Percentiles rank a stretch among this genome's conserved stretches.
phyloP scores from a whole-genome alignment of 768 basidiomycete genomes.

The Kockovaella imperatae region DNA sequence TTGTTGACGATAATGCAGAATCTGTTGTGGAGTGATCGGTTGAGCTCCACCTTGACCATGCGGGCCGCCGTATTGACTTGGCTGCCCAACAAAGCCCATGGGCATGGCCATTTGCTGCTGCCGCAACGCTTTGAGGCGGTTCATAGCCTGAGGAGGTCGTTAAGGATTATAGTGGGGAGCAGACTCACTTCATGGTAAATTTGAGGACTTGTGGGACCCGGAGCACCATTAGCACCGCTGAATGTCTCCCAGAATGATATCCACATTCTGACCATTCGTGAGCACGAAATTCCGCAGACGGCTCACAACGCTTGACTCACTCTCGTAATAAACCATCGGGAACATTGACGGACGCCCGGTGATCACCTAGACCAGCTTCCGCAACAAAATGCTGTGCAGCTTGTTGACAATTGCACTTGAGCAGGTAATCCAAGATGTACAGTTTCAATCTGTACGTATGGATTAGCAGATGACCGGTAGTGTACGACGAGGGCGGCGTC shows the following conservation, averaged over 20 bases:
- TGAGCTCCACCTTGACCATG: conserved; percentile 21
- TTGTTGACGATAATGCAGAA: conserved; percentile 8
- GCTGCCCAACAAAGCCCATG: conserved; percentile 2
- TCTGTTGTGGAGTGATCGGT: conserved; percentile 10
- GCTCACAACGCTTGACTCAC: no score
- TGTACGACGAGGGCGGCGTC: background rate
- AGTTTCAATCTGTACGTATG: conserved; percentile 37
- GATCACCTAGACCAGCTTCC: conserved; percentile 39
- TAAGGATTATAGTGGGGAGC: background rate
- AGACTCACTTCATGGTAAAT: conserved; percentile 37
- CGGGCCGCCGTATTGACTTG: conserved; percentile 1
- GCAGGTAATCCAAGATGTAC: conserved; percentile 46
- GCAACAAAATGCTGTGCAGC: conserved; percentile 37
- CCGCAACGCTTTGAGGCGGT: conserved; percentile 22
- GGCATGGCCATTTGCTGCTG: conserved; percentile 14
- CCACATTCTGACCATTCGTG: no score
- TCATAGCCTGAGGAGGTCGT: conserved; percentile 26
- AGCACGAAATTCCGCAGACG: no score
- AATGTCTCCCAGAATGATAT: conserved; percentile 45
- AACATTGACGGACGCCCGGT: conserved; percentile 43
- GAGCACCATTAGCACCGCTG: conserved; percentile 31
- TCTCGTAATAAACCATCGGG: conserved; percentile 44
- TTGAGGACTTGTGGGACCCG: conserved; percentile 25
- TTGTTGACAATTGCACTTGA: conserved; percentile 40
- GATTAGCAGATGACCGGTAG: no score